Base-by-base conservation (phyloP, 176 grass and related monocot genomes). In the Lolium perenne region DNA sequence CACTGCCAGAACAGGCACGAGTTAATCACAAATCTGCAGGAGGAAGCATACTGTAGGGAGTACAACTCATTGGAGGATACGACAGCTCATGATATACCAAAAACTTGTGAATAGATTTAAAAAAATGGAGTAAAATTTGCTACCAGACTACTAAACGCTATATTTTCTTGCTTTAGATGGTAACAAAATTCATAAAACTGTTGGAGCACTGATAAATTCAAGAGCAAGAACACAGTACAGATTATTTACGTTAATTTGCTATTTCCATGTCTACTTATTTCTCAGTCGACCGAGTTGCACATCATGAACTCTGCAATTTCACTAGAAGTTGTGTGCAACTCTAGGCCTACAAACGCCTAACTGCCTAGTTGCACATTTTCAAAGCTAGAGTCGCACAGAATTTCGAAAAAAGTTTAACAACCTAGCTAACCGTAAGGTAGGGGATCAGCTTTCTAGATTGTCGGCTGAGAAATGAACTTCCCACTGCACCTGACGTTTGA, bases 1-100 rank as follows among this genome's bases (percentile, higher is more conserved):
- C 92, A 83, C 94, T 99, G 92, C 72, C 14, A 91, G 11, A 87
- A 53, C n/a, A 72, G 29, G 83, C 51, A 80, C 1, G 16, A 88
- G 56, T 80, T 47, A 90, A 87, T 66, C 6, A 82, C 75, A 68
- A 82, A 85, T 77, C 54, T 70, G 29, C 54, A 56, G 14, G 43
- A 14, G 43, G 29, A 35, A 55, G 8, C 68, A 17, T 64, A 62
- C 7, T 75, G 49, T 51, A 35, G 32, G 2, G 22, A 71, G 38
- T 26, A 54, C 23, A 82, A 22, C 10, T 61, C 40, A 58, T 49
- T 12, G 41, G 38, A 32, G 25, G 51, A 55, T 5, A 55, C 15
- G 4, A 1, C 51, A 17, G 12, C 46, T 46, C 32, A 22, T 14
- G 43, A 73, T 76, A 15, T 47, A 83, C 59, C 5, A 78, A 82